phyloP scores from a whole-genome alignment of 345 rosid species.

The Anacardium occidentale region DNA sequence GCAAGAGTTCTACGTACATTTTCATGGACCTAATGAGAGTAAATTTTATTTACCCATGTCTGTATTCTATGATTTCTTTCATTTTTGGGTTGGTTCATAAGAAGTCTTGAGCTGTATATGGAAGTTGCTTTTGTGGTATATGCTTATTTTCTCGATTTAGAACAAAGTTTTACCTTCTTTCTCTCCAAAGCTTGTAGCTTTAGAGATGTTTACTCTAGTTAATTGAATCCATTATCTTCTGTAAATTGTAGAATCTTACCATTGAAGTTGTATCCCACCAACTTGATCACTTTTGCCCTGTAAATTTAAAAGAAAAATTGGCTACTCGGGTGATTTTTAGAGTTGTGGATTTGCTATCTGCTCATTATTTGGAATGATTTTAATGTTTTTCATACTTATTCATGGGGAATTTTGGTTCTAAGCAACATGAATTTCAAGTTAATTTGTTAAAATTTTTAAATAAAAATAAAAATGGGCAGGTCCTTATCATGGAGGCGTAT shows the following conservation, averaged over 20 bases:
- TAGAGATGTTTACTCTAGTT: background rate
- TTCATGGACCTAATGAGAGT: conserved; percentile 74
- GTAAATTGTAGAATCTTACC: background rate
- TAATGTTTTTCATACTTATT: background rate
- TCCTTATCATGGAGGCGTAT: conserved; percentile 50
- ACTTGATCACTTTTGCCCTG: too few species aligned
- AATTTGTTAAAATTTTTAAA: background rate
- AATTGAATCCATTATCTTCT: background rate
- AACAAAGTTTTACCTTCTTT: background rate
- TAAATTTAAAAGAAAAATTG: too few species aligned
- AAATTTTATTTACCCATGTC: conserved; percentile 25
- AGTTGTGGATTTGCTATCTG: conserved; percentile 17
- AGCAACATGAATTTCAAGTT: background rate
- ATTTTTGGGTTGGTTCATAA: conserved; percentile 14
- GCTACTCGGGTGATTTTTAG: background rate
- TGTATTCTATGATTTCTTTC: background rate
- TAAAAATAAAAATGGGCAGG: conserved; percentile 43
- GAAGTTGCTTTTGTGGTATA: conserved; percentile 13
- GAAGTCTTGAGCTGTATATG: conserved; percentile 4
- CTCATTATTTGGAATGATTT: conserved; percentile 17
- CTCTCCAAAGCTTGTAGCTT: background rate
- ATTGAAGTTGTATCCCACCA: too few species aligned
- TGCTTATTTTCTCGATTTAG: conserved; percentile 9
- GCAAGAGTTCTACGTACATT: conserved; percentile 57
- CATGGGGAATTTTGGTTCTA: background rate